Percentiles rank a stretch among this genome's conserved stretches.
These are phyloP conservation scores for Podospora anserina DNA, from an alignment of 495 filamentous ascomycete species.

Conservation along the genomic window DNA sequence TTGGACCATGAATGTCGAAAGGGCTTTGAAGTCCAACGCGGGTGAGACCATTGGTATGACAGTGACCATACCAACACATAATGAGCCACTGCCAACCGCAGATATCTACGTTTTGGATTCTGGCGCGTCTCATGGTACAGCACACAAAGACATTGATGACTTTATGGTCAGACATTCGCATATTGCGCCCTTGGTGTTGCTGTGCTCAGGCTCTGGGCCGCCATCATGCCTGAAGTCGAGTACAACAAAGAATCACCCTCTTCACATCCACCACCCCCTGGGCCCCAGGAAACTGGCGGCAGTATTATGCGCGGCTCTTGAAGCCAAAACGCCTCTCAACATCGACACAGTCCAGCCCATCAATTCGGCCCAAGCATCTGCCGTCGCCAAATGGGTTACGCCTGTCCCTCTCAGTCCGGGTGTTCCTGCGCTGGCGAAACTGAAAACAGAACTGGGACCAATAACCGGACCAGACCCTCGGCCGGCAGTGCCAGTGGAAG, in stretches of 20 bases:
- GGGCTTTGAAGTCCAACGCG: conserved; percentile 19
- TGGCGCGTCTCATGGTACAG: neutral
- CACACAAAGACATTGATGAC: neutral
- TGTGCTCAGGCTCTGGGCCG: conserved; percentile 22
- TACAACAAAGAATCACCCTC: conserved; percentile 3
- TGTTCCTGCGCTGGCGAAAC: neutral
- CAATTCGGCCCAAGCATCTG: neutral
- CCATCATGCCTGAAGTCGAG: conserved; percentile 13
- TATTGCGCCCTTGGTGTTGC: conserved; percentile 18
- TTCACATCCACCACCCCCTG: conserved; percentile 29
- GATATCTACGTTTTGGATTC: conserved; percentile 27
- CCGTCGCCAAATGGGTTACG: neutral
- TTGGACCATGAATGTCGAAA: conserved; percentile 17
- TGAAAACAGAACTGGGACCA: neutral
- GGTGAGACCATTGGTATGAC: conserved; percentile 20
- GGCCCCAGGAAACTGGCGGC: conserved; percentile 23
- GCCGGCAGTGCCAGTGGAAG: neutral
- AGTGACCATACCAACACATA: conserved; percentile 11
- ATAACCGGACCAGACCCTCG: neutral
- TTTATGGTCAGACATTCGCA: neutral
- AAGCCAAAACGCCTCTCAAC: neutral
- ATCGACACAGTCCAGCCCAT: neutral
- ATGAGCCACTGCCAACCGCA: conserved; percentile 16
- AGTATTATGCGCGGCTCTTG: conserved; percentile 11
- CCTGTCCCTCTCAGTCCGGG: neutral